Conservation (phyloP, 108 stramenopile genomes). For the Pelagomonas calceolata region DNA sequence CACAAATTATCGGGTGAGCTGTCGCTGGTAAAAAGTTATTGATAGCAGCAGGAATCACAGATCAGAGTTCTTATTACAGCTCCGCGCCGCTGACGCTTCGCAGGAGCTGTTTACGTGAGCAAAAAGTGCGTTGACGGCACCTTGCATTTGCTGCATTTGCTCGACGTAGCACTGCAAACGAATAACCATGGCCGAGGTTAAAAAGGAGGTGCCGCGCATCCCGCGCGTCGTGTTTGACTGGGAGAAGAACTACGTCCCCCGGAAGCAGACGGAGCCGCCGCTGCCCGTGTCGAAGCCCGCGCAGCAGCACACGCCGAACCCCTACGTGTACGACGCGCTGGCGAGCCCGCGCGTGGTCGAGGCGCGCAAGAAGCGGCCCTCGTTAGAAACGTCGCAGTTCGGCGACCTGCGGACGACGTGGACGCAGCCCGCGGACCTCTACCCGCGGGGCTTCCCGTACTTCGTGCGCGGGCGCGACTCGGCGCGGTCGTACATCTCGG, state of each 20-base stretch:
- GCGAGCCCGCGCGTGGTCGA: slow-evolving; percentile 61
- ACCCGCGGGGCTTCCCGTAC: slow-evolving; percentile 67
- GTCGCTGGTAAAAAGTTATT: no score
- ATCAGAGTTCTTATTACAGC: no score
- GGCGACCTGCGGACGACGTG: slow-evolving; percentile 46
- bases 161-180: no score
- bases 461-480: slow-evolving; percentile 85
- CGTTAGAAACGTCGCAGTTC: slow-evolving; percentile 6
- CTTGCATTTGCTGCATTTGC: no score
- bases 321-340: slow-evolving; percentile 59
- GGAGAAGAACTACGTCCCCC: slow-evolving; percentile 49
- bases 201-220: background rate
- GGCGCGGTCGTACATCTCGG: slow-evolving; percentile 70
- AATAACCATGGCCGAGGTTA: no score
- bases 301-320: slow-evolving; percentile 66
- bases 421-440: slow-evolving; percentile 44
- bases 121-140: no score
- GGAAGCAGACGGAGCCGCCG: slow-evolving; percentile 70
- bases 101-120: no score
- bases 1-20: no score
- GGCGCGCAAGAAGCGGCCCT: slow-evolving; percentile 52
- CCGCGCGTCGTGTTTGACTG: slow-evolving; percentile 60
- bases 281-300: slow-evolving; percentile 70
- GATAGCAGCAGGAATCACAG: no score
- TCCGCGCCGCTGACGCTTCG: no score